Conservation (phyloP, 108 stramenopile species). For the Epipyxis sp. region DNA sequence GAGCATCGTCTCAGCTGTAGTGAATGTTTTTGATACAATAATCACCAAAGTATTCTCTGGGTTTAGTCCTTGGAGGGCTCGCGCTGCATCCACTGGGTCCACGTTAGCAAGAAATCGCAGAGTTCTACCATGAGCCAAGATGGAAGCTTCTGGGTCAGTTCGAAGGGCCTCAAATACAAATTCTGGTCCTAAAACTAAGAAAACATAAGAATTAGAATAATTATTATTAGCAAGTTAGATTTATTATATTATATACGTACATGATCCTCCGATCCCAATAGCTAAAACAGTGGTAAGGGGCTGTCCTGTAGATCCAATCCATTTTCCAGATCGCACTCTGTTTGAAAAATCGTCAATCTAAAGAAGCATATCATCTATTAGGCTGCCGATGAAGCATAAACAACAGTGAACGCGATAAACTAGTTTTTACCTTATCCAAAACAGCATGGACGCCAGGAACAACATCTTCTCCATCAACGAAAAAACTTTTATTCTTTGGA, state of each 20-base stretch:
- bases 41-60: constrained; percentile 81
- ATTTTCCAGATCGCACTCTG: constrained; percentile 75
- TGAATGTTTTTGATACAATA: constrained; percentile 98
- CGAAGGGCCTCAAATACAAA: constrained; percentile 94
- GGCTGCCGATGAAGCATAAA: too few species aligned
- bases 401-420: too few species aligned
- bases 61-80: constrained; percentile 82
- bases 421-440: constrained; percentile 35
- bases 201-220: too few species aligned
- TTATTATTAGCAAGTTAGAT: too few species aligned
- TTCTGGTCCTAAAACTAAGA: constrained; percentile 87
- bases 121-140: constrained; percentile 72
- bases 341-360: constrained; percentile 63
- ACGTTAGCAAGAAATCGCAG: constrained; percentile 95
- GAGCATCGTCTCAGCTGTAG: constrained; percentile 98
- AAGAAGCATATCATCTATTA: neutral
- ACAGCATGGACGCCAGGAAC: constrained; percentile 49
- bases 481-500: constrained; percentile 46
- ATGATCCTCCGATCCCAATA: constrained; percentile 98
- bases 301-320: constrained; percentile 90
- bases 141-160: constrained; percentile 74
- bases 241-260: too few species aligned
- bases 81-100: constrained; percentile 95
- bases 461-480: constrained; percentile 83
- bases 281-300: constrained; percentile 84